Evolutionary conservation across 768 basidiomycete species (phyloP).

Genomic region (Tephrocybe sp.): DNA sequence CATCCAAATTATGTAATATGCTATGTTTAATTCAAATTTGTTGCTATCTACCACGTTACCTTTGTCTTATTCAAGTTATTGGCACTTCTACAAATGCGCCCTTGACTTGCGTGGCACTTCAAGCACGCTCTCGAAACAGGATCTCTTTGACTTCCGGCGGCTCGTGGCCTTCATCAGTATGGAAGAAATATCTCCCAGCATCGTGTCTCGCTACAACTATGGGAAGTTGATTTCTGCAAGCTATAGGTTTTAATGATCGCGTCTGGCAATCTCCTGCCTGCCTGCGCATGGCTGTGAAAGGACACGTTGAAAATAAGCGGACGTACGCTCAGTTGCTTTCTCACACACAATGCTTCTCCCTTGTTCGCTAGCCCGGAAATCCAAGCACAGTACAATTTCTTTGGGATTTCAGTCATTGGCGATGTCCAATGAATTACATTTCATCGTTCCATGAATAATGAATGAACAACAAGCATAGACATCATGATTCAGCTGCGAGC

Average conservation of each 20-base stretch:
- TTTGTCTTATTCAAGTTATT: no score
- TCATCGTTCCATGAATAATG: slow-evolving; percentile 20
- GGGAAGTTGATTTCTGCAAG: background rate
- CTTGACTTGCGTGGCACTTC: no score
- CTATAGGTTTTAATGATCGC: slow-evolving; percentile 4
- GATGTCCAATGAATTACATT: slow-evolving; percentile 17
- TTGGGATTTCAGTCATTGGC: slow-evolving; percentile 5
- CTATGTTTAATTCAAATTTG: slow-evolving; percentile 2
- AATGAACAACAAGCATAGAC: slow-evolving; percentile 12
- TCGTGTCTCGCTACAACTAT: background rate
- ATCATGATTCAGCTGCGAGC: slow-evolving; percentile 9
- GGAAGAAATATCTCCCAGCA: background rate
- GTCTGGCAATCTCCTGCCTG: background rate
- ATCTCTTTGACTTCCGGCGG: slow-evolving; percentile 1
- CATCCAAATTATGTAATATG: slow-evolving; percentile 11
- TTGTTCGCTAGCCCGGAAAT: background rate
- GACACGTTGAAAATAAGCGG: slow-evolving; percentile 6
- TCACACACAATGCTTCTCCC: background rate
- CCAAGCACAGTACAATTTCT: slow-evolving; percentile 8
- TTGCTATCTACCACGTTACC: slow-evolving; percentile 8
- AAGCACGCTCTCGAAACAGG: slow-evolving; percentile 8
- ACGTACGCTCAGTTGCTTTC: slow-evolving; percentile 4
- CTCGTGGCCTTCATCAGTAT: slow-evolving; percentile 13
- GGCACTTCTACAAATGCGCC: no score
- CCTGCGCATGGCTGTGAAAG: background rate